Percentiles rank a stretch among this genome's conserved stretches.
phyloP scores from a whole-genome alignment of 768 basidiomycete genomes.

The Crepidotus variabilis region DNA sequence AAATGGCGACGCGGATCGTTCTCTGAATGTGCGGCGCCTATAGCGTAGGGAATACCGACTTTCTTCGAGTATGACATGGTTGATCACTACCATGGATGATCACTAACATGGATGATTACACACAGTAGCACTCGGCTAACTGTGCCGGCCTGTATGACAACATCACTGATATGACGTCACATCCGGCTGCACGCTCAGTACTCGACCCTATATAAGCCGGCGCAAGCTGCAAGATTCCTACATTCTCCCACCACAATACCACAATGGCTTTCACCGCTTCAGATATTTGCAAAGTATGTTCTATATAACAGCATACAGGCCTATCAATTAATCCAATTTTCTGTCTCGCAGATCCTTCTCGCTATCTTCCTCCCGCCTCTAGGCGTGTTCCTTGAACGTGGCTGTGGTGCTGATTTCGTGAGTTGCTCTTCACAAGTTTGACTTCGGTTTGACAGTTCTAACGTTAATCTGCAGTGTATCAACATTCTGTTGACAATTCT shows the following conservation, averaged over 20 bases:
- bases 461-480: slow-evolving; percentile 37
- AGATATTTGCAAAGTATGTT: slow-evolving; percentile 74
- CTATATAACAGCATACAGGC: background rate
- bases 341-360: slow-evolving; percentile 37
- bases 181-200: background rate
- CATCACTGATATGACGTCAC: slow-evolving; percentile 13
- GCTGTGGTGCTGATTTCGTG: slow-evolving; percentile 75
- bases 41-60: slow-evolving; percentile 35
- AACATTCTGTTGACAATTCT: slow-evolving; percentile 79
- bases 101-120: no score
- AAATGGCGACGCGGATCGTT: slow-evolving; percentile 40
- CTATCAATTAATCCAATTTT: slow-evolving; percentile 11
- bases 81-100: background rate
- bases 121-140: no score
- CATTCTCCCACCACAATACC: slow-evolving; percentile 30
- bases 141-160: background rate
- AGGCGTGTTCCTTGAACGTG: slow-evolving; percentile 86
- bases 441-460: slow-evolving; percentile 6
- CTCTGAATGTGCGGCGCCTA: slow-evolving; percentile 7
- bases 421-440: slow-evolving; percentile 21
- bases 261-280: slow-evolving; percentile 68
- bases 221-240: background rate
- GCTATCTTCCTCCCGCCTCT: slow-evolving; percentile 79
- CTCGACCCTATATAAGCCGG: background rate
- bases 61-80: slow-evolving; percentile 2